These are phyloP conservation scores for Vinca minor DNA, from an alignment of 257 asterid species.

Conservation along the genomic window DNA sequence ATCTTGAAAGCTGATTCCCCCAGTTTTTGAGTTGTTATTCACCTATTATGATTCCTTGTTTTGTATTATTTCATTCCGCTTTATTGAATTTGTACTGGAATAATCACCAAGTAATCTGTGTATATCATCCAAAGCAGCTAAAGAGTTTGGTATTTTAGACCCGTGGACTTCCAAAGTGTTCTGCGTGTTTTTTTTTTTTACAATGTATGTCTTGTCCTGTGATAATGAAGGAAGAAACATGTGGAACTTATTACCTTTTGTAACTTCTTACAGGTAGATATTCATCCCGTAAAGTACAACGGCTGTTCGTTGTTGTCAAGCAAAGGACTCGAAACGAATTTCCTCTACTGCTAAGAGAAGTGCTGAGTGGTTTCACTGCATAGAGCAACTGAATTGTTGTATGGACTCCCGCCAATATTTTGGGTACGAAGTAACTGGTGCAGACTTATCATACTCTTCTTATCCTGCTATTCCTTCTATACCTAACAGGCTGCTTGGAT, in stretches of 20 bases:
- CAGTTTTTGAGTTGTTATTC: not conserved
- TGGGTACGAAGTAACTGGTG: conserved; percentile 24
- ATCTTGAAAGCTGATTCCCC: not conserved
- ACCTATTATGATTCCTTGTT: not conserved
- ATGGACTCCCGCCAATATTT: conserved; percentile 32
- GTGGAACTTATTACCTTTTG: not conserved
- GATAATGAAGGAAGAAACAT: not conserved
- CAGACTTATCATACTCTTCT: conserved; percentile 27
- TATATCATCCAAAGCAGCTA: not conserved
- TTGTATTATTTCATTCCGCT: not conserved
- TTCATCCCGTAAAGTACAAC: not conserved
- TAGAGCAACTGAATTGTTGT: conserved; percentile 11
- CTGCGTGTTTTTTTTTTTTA: not conserved
- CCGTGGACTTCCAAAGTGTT: not conserved
- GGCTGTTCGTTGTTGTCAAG: not conserved
- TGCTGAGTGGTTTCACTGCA: conserved; percentile 10
- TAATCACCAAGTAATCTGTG: not conserved
- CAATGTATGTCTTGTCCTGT: not conserved
- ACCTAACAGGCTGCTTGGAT: conserved; percentile 36
- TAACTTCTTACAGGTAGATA: conserved; percentile 13
- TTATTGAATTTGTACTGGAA: not conserved
- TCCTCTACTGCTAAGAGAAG: not conserved
- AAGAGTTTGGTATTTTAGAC: not conserved
- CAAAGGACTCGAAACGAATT: not conserved
- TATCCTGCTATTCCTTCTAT: conserved; percentile 39